A percentile compares a stretch with the other conserved stretches of the same genome.
Conservation (phyloP, 805 yeast genomes). For the Ogataea paraovalis region DNA sequence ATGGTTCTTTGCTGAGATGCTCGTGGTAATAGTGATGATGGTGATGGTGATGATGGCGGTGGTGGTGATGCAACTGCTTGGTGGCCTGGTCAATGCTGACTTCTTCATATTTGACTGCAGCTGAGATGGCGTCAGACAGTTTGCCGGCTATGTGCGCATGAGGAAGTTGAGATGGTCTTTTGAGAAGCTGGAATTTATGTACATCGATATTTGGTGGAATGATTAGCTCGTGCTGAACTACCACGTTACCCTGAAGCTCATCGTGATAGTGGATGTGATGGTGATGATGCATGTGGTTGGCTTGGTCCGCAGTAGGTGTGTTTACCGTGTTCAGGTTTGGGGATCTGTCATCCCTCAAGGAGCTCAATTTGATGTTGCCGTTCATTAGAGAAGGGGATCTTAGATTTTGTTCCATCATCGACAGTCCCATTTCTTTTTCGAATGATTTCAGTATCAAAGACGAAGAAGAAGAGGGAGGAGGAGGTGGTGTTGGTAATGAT, state of each 20-base stretch:
- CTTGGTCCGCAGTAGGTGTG: constrained; percentile 1
- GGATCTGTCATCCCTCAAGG: neutral
- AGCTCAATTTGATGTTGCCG: neutral
- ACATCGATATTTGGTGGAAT: constrained; percentile 18
- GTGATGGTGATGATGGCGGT: constrained; percentile 7
- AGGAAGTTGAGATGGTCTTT: constrained; percentile 1
- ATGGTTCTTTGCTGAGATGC: constrained; percentile 1
- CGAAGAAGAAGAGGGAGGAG: too few relatives aligned
- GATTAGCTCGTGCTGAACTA: constrained; percentile 27
- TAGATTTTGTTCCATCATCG: neutral
- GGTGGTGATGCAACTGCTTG: constrained; percentile 10
- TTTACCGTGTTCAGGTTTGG: neutral
- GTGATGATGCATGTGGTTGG: constrained; percentile 15
- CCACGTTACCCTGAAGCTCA: constrained; percentile 20
- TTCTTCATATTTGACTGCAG: neutral
- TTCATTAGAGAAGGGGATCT: neutral
- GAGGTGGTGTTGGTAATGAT: neutral
- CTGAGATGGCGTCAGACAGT: constrained; percentile 34
- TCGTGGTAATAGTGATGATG: constrained; percentile 11
- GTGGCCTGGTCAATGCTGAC: neutral
- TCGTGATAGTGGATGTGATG: constrained; percentile 31
- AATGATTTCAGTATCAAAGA: neutral
- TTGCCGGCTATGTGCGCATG: constrained; percentile 10
- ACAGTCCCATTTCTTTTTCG: neutral
- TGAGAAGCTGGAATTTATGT: constrained; percentile 6